Evolutionary conservation across 2,329 filamentous ascomycete species (phyloP), one percentile per base, ranked within the genome.

Genomic region (Aquanectria penicillioides): DNA sequence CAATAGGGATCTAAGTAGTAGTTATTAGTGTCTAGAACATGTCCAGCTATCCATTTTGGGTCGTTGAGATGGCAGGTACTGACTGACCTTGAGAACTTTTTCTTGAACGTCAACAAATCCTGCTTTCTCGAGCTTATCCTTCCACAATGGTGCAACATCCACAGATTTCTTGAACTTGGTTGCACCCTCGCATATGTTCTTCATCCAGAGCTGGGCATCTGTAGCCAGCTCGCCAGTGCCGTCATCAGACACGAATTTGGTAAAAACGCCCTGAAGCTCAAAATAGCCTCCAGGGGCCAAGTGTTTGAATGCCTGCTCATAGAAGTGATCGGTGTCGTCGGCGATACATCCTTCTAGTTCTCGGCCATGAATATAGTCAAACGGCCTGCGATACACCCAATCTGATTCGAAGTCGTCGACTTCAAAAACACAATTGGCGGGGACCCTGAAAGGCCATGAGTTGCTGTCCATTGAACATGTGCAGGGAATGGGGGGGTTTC

Each of bases 401-500:
- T 57, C 46, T 18, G 53, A 48, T 15, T 59, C 56, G 36, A 59
- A 58, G 36, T 58, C 55, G 17, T 58, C 55, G 12, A 58, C 41
- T 17, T 56, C 52, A 17, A 56, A 56, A 15, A 38, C 29, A n/a
- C 57, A 60, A 31, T 60, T 60, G 4, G 57, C 51, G 3, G 57
- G 57, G 18, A 46, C 51, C 57, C 57, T 60, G 31, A 13, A 3
- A 22, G 20, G 23, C 9, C 13, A 44, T 28, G 3, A 4, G 22
- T 46, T 50, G 20, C 12, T 38, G 18, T 18, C 10, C 26, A 17
- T 23, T 7, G 4, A 43, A 13, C 3, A 37, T 5, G 20, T n/a
- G 6, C 2, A 31, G 2, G 10, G 8, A 25, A 46, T 18, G 13
- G 40, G 28, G 40, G n/a, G 15, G 44, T 10, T 15, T 26, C n/a